These are phyloP conservation scores for Gossypium davidsonii DNA, from an alignment of 441 rosid species.

Conservation along the genomic window DNA sequence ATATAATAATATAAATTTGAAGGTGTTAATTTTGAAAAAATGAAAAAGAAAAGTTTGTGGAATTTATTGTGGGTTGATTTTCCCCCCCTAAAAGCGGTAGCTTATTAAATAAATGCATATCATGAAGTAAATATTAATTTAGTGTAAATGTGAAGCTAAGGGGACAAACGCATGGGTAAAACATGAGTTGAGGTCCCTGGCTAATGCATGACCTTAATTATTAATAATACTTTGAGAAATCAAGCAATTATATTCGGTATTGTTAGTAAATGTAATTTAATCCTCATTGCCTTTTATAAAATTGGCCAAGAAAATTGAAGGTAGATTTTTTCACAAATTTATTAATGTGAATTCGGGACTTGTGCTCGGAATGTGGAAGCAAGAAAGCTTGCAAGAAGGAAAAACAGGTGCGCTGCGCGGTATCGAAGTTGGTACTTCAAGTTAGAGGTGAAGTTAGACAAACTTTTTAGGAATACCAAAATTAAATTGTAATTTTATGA, in stretches of 20 bases:
- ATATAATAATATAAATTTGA: too few relatives aligned
- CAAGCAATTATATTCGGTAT: not conserved
- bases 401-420: too few relatives aligned
- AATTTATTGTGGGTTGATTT: not conserved
- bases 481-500: too few relatives aligned
- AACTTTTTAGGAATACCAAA: fast-evolving
- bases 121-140: not conserved
- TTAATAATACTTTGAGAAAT: not conserved
- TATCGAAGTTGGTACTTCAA: too few relatives aligned
- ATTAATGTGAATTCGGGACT: too few relatives aligned
- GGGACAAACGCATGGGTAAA: not conserved
- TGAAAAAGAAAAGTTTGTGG: not conserved
- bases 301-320: not conserved
- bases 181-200: not conserved
- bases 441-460: too few relatives aligned
- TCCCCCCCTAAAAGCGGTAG: not conserved
- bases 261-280: not conserved
- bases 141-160: not conserved
- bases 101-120: not conserved
- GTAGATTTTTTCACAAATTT: not conserved
- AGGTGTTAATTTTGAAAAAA: not conserved
- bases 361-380: too few relatives aligned
- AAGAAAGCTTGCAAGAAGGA: too few relatives aligned
- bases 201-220: not conserved
- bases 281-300: not conserved